phyloP scores from a whole-genome alignment of 768 basidiomycete genomes.

The Suillus americanus region DNA sequence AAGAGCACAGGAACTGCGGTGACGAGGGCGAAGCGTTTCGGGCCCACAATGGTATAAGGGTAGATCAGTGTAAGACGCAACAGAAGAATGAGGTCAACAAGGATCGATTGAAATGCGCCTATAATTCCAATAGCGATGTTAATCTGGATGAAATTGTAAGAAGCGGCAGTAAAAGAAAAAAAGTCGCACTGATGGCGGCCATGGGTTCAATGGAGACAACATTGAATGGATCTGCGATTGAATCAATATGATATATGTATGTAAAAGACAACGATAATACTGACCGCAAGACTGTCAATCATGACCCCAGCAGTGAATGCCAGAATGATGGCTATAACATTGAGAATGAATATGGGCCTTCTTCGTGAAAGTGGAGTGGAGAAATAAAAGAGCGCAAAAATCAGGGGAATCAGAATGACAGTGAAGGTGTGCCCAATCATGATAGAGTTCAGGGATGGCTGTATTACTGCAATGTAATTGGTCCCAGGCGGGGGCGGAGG shows the following conservation, averaged over 20 bases:
- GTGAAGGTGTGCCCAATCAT: constrained; percentile 1
- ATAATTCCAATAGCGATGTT: constrained; percentile 19
- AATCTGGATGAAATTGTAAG: constrained; percentile 13
- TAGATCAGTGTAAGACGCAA: constrained; percentile 38
- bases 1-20: constrained; percentile 28
- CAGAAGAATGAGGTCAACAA: constrained; percentile 38
- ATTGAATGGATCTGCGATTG: not conserved
- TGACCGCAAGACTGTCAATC: constrained; percentile 1
- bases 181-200: not conserved
- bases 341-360: constrained; percentile 25
- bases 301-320: constrained; percentile 10
- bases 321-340: constrained; percentile 20
- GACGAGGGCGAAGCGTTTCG: constrained; percentile 17
- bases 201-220: not conserved
- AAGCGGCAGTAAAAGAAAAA: not conserved
- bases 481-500: constrained; percentile 1
- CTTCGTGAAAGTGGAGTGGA: constrained; percentile 21
- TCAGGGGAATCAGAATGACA: not conserved
- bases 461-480: constrained; percentile 6
- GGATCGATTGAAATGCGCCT: constrained; percentile 28
- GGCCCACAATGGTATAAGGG: constrained; percentile 22
- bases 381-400: constrained; percentile 24
- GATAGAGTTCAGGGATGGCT: constrained; percentile 4
- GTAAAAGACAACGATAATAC: constrained; percentile 10
- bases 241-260: not conserved